Evolutionary conservation across 139 green algal species (phyloP), one percentile per base, ranked within the genome.

Genomic region (Deuterostichococcus epilithicus): DNA sequence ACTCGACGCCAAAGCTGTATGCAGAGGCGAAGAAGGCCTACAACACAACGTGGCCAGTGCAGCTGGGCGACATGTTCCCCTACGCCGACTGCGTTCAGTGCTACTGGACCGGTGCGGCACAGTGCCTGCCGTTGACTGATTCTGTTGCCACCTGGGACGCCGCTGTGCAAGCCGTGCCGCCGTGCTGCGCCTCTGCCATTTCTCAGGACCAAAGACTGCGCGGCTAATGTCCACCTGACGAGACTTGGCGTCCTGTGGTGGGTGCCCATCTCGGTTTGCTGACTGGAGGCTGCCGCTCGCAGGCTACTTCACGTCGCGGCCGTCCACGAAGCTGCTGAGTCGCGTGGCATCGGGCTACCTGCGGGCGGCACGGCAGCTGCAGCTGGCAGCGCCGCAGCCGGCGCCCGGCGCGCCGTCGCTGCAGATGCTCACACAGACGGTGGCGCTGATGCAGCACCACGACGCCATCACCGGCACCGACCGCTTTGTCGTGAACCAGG

Each of bases 31-130:
- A 96, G 81, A 77, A 92, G 38, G 69, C 47, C 3, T 88, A 89
- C 73, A 82, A 83, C 30, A 32, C 78, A 3, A 71, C 45, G 30
- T 94, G 88, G 88, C 85, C 88, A 3, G 73, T 91, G 18, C 95
- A 94, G 78, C 83, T 76, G 8, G 90, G 93, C 74, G 93, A 97
- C 81, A 94, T 96, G 83, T 97, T 97, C 79, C 93, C 93, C 15
- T 97, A 98, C 70, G 86, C 91, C 8, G 91, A 98, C 79, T 85
- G 72, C 69, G 73, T 81, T 2, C 83, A 95, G 69, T 88, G 80
- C 67, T 97, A 95, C 79, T 98, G 94, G 94, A 98, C 94, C 39
- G 91, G 88, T 91, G 63, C 23, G 32, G 13, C 52, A n/a, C n/a
- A n/a, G n/a, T n/a, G n/a, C n/a, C 10, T 63, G 18, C 28, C 13